Base-by-base conservation (phyloP, 208 protist genomes). In the Balamuthia mandrillaris region DNA sequence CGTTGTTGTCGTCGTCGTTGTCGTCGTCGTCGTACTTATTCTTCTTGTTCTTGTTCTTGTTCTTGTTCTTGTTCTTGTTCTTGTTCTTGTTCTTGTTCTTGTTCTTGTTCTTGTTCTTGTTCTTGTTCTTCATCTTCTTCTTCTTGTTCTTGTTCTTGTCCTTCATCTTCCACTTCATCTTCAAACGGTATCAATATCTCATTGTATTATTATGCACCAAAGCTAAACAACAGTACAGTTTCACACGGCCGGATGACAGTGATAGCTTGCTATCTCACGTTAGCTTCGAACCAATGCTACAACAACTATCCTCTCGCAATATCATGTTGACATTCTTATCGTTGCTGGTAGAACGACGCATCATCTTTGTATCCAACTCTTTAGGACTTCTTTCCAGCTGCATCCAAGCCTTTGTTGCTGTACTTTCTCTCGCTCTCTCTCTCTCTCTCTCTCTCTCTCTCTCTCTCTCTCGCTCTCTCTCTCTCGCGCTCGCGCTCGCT, bases 191-290 rank as follows among this genome's bases (percentile, higher is more conserved):
- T n/a, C n/a, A n/a, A n/a, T n/a, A n/a, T n/a, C n/a, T n/a, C n/a
- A n/a, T n/a, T n/a, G n/a, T n/a, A n/a, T n/a, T n/a, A n/a, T n/a
- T n/a, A n/a, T n/a, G n/a, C n/a, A n/a, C n/a, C n/a, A n/a, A 79
- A 35, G 37, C 37, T 2, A 79, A 79, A 68, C 44, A 65, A 9
- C 14, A 78, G 24, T 74, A 74, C 75, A 78, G 9, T 10, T 24
- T 83, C 14, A 83, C 75, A 21, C 47, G 75, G 37, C 58, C 65
- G 9, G 12, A 75, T 21, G 65, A 75, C 42, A 75, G 37, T 27
- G 65, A 75, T 31, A 54, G 39, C 27, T 31, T 75, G 65, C n/a
- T 75, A 44, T 37, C 45, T 24, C 27, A 75, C 42, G 37, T 75
- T 24, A 75, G 52, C 42, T 9, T 75, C 6, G 27, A 41, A 10